phyloP scores from a whole-genome alignment of 345 rosid genomes.

The Populus euphratica region DNA sequence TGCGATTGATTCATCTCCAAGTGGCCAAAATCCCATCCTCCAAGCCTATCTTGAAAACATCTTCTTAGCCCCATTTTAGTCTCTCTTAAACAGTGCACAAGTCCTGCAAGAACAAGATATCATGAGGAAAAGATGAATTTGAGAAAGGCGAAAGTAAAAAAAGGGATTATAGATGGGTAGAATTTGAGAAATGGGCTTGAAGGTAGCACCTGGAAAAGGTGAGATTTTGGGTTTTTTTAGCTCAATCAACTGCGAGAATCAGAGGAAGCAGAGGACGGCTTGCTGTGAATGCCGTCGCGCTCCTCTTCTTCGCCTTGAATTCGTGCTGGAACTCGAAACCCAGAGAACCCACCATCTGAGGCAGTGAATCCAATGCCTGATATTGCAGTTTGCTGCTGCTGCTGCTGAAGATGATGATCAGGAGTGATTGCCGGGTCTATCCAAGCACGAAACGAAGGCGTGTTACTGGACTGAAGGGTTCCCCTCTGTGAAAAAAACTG shows the following conservation, averaged over 20 bases:
- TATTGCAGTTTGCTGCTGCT: slow-evolving; percentile 39
- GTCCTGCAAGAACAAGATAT: slow-evolving; percentile 21
- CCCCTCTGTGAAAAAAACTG: slow-evolving; percentile 82
- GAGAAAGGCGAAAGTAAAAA: background rate
- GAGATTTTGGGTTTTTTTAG: slow-evolving; percentile 16
- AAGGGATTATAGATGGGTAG: background rate
- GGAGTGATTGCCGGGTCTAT: slow-evolving; percentile 45
- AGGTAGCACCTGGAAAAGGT: slow-evolving; percentile 41
- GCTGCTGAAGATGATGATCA: slow-evolving; percentile 34
- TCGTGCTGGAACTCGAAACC: slow-evolving; percentile 84
- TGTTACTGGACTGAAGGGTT: slow-evolving; percentile 99
- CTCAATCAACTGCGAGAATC: slow-evolving; percentile 68
- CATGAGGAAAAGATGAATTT: background rate
- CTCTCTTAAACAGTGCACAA: slow-evolving; percentile 10
- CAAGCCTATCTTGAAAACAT: slow-evolving; percentile 13
- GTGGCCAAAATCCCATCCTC: slow-evolving; percentile 31
- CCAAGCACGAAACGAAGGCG: slow-evolving; percentile 81
- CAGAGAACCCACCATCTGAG: slow-evolving; percentile 55
- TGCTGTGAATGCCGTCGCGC: slow-evolving; percentile 60
- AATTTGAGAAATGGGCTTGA: background rate
- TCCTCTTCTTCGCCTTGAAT: slow-evolving; percentile 87
- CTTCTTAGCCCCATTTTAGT: slow-evolving; percentile 11
- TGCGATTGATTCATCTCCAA: slow-evolving; percentile 46
- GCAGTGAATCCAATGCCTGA: slow-evolving; percentile 53
- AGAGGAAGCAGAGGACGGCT: slow-evolving; percentile 81